Conservation (phyloP, 2,329 filamentous ascomycete genomes). For the Talaromyces sp. region DNA sequence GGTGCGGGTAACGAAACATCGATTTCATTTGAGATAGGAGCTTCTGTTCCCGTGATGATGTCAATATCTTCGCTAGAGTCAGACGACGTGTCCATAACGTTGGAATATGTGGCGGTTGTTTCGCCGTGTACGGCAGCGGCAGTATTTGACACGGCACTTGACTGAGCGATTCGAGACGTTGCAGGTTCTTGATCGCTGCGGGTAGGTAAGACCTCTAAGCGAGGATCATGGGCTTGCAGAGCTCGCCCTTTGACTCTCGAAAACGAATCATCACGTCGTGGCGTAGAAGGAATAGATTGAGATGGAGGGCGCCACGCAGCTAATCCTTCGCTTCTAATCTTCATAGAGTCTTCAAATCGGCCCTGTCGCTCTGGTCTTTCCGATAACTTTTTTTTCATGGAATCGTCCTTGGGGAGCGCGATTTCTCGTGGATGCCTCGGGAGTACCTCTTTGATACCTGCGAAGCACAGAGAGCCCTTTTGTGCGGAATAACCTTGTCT, state of each 20-base stretch:
- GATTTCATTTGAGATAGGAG: neutral
- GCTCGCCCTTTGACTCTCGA: neutral
- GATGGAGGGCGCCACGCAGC: neutral
- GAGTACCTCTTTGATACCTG: slow-evolving; percentile 6
- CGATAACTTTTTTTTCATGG: neutral
- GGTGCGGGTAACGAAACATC: neutral
- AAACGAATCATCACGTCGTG: neutral
- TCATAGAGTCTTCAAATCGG: slow-evolving; percentile 5
- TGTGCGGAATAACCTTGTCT: neutral
- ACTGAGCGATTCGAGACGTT: neutral
- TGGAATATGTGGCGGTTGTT: neutral
- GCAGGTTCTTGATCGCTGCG: neutral
- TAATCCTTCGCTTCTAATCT: neutral
- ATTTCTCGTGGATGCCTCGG: neutral
- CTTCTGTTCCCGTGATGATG: neutral
- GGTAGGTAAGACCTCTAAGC: neutral
- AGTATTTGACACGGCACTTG: neutral
- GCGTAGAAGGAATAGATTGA: neutral
- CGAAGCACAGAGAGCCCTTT: slow-evolving; percentile 7
- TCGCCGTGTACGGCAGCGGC: neutral
- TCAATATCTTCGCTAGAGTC: neutral
- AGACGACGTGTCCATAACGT: slow-evolving; percentile 1
- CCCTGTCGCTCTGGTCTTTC: slow-evolving; percentile 17
- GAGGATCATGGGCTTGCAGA: neutral
- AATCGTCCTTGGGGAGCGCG: neutral